These are phyloP conservation scores for Umbelopsis sp. DNA, from an alignment of 371 early-diverging fungal genomes.

Conservation along the genomic window DNA sequence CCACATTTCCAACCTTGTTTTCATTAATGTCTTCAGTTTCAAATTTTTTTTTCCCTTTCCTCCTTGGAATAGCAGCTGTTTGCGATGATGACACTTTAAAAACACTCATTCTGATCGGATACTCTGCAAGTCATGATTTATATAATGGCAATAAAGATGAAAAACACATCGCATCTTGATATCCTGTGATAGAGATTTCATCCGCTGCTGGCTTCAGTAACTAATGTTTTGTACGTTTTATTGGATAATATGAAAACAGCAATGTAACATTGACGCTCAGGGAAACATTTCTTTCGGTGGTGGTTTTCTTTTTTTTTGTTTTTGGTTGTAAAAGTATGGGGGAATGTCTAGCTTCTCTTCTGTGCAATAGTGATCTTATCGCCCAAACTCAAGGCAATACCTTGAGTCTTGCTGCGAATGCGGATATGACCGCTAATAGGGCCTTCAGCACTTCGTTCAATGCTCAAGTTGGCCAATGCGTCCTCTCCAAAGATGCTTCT, in stretches of 20 bases:
- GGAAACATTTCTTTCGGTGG: no score
- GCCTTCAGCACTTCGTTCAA: conserved; percentile 80
- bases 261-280: no score
- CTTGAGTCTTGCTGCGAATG: conserved; percentile 97
- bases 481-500: conserved; percentile 97
- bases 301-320: no score
- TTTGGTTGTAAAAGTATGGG: neutral
- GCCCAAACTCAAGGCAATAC: conserved; percentile 94
- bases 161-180: neutral
- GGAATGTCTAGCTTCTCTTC: conserved; percentile 28
- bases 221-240: conserved; percentile 1
- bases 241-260: neutral
- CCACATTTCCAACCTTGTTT: no score
- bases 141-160: neutral
- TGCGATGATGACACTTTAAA: no score
- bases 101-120: no score
- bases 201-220: neutral
- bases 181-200: neutral
- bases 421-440: conserved; percentile 94
- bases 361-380: conserved; percentile 70
- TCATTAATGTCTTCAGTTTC: no score
- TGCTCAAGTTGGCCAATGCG: conserved; percentile 93
- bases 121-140: no score
- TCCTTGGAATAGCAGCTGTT: no score
- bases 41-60: no score